Conservation (phyloP, 2,329 filamentous ascomycete genomes). For the Cladobotryum protrusum region DNA sequence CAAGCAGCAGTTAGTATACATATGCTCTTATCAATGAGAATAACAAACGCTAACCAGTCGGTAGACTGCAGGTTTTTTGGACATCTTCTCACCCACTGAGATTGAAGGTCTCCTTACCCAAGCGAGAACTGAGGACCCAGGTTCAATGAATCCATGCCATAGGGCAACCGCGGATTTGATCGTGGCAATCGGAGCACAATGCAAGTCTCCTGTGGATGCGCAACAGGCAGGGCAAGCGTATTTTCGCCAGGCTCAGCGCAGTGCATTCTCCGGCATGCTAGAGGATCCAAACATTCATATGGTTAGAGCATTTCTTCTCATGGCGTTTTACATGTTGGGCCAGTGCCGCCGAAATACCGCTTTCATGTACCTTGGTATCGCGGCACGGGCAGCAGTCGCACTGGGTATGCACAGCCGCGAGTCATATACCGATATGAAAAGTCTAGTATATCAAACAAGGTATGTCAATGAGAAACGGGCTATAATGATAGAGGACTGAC, state of each 20-base stretch:
- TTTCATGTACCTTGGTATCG: slow-evolving; percentile 58
- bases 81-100: slow-evolving; percentile 25
- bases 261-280: slow-evolving; percentile 44
- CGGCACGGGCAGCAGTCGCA: slow-evolving; percentile 49
- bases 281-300: slow-evolving; percentile 48
- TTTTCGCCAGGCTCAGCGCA: slow-evolving; percentile 42
- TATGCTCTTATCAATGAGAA: neutral
- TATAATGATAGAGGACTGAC: too few relatives aligned
- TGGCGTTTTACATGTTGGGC: slow-evolving; percentile 55
- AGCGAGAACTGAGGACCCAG: slow-evolving; percentile 3
- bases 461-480: slow-evolving; percentile 1
- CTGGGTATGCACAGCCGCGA: slow-evolving; percentile 45
- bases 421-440: slow-evolving; percentile 21
- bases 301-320: slow-evolving; percentile 46
- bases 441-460: slow-evolving; percentile 15
- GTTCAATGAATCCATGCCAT: slow-evolving; percentile 7
- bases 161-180: slow-evolving; percentile 32
- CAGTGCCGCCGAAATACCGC: slow-evolving; percentile 54
- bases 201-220: slow-evolving; percentile 21
- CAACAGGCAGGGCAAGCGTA: slow-evolving; percentile 29
- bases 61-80: slow-evolving; percentile 29
- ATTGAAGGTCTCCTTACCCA: slow-evolving; percentile 19
- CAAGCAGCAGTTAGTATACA: slow-evolving; percentile 16
- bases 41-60: neutral
- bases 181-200: slow-evolving; percentile 49